These are phyloP conservation scores for Globisporangium recalcitrans DNA, from an alignment of 352 stramenopile genomes.

Conservation along the genomic window DNA sequence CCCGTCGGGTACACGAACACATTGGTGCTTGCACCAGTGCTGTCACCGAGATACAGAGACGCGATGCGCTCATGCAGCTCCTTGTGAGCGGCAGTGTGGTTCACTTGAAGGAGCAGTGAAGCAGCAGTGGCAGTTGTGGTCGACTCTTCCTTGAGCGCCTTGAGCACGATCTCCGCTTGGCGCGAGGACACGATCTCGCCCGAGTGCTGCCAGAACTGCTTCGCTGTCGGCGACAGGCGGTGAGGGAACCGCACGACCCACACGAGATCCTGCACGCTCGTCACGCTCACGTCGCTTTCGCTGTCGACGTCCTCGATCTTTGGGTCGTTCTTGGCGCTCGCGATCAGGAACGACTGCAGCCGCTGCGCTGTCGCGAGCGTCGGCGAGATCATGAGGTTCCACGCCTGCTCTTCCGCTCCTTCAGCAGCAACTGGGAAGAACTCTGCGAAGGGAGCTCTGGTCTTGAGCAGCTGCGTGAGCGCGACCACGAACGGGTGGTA, in stretches of 20 bases:
- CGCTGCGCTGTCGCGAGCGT: conserved; percentile 48
- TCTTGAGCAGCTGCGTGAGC: conserved; percentile 41
- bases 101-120: conserved; percentile 8
- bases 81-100: conserved; percentile 25
- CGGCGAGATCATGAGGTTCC: conserved; percentile 40
- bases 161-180: conserved; percentile 60
- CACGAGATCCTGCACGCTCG: conserved; percentile 42
- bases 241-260: conserved; percentile 76
- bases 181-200: conserved; percentile 90
- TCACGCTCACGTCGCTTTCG: conserved; percentile 26
- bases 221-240: conserved; percentile 40
- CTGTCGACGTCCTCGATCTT: not conserved
- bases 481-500: conserved; percentile 81
- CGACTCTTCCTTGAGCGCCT: conserved; percentile 29
- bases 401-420: conserved; percentile 9
- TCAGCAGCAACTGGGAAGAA: conserved; percentile 15
- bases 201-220: conserved; percentile 92
- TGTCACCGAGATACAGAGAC: conserved; percentile 37
- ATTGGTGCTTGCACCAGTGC: conserved; percentile 5
- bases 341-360: conserved; percentile 65
- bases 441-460: conserved; percentile 18
- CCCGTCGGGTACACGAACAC: conserved; percentile 85
- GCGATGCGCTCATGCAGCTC: conserved; percentile 48
- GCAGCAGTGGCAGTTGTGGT: not conserved
- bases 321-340: conserved; percentile 24